Evolutionary conservation across 768 basidiomycete genomes (phyloP).

Genomic region (Suillus americanus): DNA sequence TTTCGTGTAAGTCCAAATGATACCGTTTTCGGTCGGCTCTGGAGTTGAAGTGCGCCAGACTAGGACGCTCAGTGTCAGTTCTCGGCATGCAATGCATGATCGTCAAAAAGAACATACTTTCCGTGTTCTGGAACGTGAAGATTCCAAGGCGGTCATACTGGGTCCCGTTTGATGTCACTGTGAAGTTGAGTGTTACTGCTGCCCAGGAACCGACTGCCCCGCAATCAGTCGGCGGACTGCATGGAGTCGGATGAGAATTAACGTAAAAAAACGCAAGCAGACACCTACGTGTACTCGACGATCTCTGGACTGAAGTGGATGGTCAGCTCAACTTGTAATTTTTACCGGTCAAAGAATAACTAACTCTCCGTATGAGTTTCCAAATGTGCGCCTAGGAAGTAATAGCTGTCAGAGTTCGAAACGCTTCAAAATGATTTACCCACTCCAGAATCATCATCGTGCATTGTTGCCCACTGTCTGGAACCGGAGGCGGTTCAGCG

Average conservation of each 20-base stretch:
- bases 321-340: background rate
- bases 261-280: background rate
- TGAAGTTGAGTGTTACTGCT: constrained; percentile 73
- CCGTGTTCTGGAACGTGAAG: constrained; percentile 77
- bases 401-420: constrained; percentile 1
- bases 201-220: constrained; percentile 72
- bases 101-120: constrained; percentile 46
- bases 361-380: constrained; percentile 67
- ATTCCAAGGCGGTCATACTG: constrained; percentile 73
- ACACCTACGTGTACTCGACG: constrained; percentile 55
- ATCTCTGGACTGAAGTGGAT: constrained; percentile 52
- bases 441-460: constrained; percentile 65
- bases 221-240: constrained; percentile 71
- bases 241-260: background rate
- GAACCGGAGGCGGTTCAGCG: constrained; percentile 70
- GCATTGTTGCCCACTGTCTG: constrained; percentile 57
- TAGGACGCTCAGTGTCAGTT: constrained; percentile 21
- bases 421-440: constrained; percentile 19
- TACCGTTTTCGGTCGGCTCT: constrained; percentile 68
- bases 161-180: constrained; percentile 75
- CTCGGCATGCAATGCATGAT: background rate
- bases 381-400: constrained; percentile 61
- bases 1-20: constrained; percentile 77
- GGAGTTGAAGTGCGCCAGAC: constrained; percentile 84
- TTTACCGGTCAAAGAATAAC: constrained; percentile 17